A percentile compares a stretch with the other conserved stretches of the same genome.
Evolutionary conservation across 2,329 filamentous ascomycete genomes (phyloP).

Genomic region (Fusarium camptoceras): DNA sequence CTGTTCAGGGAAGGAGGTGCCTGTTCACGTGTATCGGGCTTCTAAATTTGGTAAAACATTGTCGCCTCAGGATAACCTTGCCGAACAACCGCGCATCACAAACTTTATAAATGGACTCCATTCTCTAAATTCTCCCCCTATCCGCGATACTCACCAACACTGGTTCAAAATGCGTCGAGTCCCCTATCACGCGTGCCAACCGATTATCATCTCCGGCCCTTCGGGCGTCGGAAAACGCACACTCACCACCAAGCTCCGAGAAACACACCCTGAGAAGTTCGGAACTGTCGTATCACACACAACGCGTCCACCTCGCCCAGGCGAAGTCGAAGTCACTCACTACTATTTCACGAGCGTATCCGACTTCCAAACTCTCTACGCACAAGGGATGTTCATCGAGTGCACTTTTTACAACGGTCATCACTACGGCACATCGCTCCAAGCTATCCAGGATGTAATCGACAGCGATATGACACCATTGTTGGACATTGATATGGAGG

Average conservation of each 20-base stretch:
- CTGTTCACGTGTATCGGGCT: not conserved
- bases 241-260: not conserved
- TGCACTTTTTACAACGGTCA: not conserved
- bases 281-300: not conserved
- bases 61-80: not conserved
- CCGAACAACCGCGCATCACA: not conserved
- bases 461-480: fast-evolving
- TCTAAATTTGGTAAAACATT: not conserved
- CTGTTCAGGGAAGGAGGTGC: not conserved
- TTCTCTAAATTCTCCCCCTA: not conserved
- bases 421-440: not conserved
- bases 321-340: fast-evolving
- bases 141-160: no score
- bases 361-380: not conserved
- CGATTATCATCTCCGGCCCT: not conserved
- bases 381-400: not conserved
- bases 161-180: not conserved
- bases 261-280: not conserved
- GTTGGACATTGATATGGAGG: not conserved
- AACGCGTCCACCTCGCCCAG: not conserved
- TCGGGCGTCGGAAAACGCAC: not conserved
- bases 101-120: not conserved
- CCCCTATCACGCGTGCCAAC: not conserved
- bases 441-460: not conserved
- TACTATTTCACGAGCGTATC: not conserved